These are phyloP conservation scores for Trifolium repens DNA, from an alignment of 306 rosid genomes.

Conservation along the genomic window DNA sequence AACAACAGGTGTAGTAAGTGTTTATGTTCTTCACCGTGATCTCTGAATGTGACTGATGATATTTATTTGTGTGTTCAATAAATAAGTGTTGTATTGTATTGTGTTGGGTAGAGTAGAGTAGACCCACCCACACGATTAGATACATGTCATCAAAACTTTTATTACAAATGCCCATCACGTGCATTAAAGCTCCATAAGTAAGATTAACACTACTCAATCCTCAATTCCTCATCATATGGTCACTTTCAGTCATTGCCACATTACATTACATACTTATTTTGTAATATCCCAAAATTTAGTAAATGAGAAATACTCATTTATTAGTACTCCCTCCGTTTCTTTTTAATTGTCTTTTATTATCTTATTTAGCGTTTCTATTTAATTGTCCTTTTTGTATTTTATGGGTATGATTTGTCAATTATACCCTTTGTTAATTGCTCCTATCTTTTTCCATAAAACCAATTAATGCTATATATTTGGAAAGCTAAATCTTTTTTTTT, in stretches of 20 bases:
- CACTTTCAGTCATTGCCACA: not conserved
- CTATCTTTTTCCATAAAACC: too few species aligned
- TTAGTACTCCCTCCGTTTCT: too few species aligned
- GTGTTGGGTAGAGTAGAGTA: not conserved
- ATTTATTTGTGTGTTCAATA: not conserved
- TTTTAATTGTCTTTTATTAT: too few species aligned
- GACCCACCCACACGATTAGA: slow-evolving; percentile 3
- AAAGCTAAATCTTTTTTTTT: too few species aligned
- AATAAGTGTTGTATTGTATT: not conserved
- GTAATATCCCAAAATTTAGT: too few species aligned
- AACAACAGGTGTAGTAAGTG: not conserved
- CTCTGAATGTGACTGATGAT: not conserved
- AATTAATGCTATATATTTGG: too few species aligned
- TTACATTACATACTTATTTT: too few species aligned
- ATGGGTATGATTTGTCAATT: too few species aligned
- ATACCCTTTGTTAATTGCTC: too few species aligned
- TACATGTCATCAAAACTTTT: not conserved
- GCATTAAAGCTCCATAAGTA: slow-evolving; percentile 39
- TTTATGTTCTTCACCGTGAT: not conserved
- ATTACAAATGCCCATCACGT: slow-evolving; percentile 26
- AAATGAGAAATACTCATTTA: too few species aligned
- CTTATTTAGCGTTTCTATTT: too few species aligned
- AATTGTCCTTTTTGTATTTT: too few species aligned
- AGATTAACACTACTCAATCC: not conserved
- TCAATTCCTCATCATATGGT: not conserved